Percentiles rank a stretch among this genome's conserved stretches.
Conservation (phyloP, 2,329 filamentous ascomycete species). For the Botrytis hyacinthi region DNA sequence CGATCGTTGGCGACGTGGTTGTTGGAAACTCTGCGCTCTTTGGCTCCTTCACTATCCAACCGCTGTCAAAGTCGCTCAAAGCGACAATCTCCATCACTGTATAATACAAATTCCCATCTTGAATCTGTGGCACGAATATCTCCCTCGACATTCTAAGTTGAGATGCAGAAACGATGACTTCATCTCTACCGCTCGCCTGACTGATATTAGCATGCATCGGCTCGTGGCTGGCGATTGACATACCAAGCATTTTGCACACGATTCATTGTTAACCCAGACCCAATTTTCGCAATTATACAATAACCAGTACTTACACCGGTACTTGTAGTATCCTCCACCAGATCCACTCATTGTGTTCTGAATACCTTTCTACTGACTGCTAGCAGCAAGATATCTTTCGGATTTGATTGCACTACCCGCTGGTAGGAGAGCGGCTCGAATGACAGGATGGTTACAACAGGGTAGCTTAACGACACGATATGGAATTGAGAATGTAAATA, state of each 20-base stretch:
- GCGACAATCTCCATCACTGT: conserved; percentile 48
- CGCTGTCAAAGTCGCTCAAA: conserved; percentile 33
- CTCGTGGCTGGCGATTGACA: conserved; percentile 32
- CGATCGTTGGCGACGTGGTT: conserved; percentile 29
- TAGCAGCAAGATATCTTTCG: conserved; percentile 35
- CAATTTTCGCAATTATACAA: conserved; percentile 53
- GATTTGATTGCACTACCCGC: background rate
- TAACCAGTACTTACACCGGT: conserved; percentile 55
- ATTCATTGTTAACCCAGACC: conserved; percentile 52
- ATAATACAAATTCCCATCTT: conserved; percentile 49
- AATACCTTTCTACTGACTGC: conserved; percentile 34
- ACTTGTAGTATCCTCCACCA: conserved; percentile 46
- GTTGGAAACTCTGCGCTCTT: conserved; percentile 28
- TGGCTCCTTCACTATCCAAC: conserved; percentile 35
- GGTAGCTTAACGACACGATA: background rate
- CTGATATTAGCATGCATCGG: conserved; percentile 19
- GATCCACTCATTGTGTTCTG: conserved; percentile 34
- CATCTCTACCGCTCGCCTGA: conserved; percentile 51
- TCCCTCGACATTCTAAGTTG: conserved; percentile 41
- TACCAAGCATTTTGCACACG: conserved; percentile 52
- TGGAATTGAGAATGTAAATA: background rate
- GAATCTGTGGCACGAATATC: conserved; percentile 47
- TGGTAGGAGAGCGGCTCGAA: conserved; percentile 3
- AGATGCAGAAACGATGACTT: background rate
- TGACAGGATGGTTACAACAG: background rate